A percentile compares a stretch with the other conserved stretches of the same genome.
Conservation (phyloP, 768 basidiomycete species). For the Roridomyces roridus region DNA sequence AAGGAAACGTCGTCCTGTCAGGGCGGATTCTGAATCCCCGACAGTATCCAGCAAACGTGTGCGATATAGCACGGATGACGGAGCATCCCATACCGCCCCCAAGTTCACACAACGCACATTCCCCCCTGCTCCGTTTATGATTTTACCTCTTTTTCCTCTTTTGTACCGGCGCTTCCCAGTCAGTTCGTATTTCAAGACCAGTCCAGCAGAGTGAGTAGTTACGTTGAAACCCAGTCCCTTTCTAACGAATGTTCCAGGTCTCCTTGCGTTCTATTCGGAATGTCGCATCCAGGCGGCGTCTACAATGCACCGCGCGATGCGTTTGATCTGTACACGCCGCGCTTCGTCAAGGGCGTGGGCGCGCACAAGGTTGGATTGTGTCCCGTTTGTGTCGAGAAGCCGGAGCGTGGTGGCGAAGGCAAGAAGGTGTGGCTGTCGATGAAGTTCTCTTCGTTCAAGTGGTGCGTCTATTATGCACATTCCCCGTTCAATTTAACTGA, state of each 20-base stretch:
- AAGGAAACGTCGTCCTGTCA: conserved; percentile 26
- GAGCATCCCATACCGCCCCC: too few relatives aligned
- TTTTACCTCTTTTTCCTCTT: conserved; percentile 57
- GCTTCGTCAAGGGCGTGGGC: conserved; percentile 76
- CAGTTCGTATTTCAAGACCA: conserved; percentile 53
- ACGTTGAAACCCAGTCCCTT: background rate
- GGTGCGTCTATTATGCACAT: conserved; percentile 42
- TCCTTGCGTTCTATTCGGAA: conserved; percentile 41
- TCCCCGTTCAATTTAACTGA: background rate
- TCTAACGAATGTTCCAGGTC: conserved; percentile 30
- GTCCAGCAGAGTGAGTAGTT: background rate
- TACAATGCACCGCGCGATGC: conserved; percentile 66
- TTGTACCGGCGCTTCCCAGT: conserved; percentile 77
- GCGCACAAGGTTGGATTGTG: conserved; percentile 76
- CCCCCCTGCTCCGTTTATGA: conserved; percentile 48
- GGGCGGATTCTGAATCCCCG: conserved; percentile 8
- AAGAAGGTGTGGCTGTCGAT: conserved; percentile 75
- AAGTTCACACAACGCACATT: conserved; percentile 57
- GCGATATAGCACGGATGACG: conserved; percentile 5
- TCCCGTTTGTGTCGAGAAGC: conserved; percentile 73
- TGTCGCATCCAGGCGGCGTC: conserved; percentile 50
- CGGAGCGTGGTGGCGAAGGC: conserved; percentile 65
- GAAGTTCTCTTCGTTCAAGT: conserved; percentile 88
- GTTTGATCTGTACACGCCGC: conserved; percentile 79
- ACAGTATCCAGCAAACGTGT: conserved; percentile 5